Base-by-base conservation (phyloP, 345 rosid genomes). In the Eucalyptus cladocalyx region DNA sequence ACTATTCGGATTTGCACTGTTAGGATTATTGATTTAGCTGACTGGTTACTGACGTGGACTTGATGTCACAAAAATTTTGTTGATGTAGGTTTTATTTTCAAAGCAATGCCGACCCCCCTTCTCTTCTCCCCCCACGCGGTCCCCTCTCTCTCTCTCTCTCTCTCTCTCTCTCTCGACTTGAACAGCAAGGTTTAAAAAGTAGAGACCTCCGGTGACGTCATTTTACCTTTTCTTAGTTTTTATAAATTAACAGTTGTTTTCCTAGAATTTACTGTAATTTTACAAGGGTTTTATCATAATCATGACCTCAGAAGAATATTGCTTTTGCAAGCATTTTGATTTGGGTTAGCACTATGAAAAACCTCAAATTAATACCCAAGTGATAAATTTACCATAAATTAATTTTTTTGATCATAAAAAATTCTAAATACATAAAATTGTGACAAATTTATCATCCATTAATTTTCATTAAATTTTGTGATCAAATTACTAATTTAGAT, bases 351-450 rank as follows among this genome's bases (percentile, higher is more conserved):
- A 1, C 6, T 10, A 4, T 3, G 1, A 54, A 21, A 53, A 21
- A 21, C 5, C 6, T 0, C 3, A 23, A 54, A 54, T 0, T 4
- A 0, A 54, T 54, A 54, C 0, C 0, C 5, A 7, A 1, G 6
- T 2, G 2, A 56, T 0, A 56, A 56, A 56, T 24, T 10, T 56
- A 24, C 0, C 3, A 0, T 2, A 56, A 56, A 24, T 56, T 10
- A 56, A 56, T 23, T 56, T 56, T 53, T 56, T 56, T 56, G 1
- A 56, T 0, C 13, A 24, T 24, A 0, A 56, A 24, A 56, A 23
- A 56, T 0, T 56, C 6, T 26, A 56, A 56, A 56, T 0, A 23
- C 0, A 56, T 56, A 56, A 23, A 24, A 0, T 56, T 4, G 6
- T 24, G 6, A 56, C 13, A 56, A 56, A 24, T 0, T 56, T 23